Percentiles rank a stretch among this genome's conserved stretches.
These are phyloP conservation scores for Tetrapyrgos nigripes DNA, from an alignment of 1,284 basidiomycete species.

Conservation along the genomic window DNA sequence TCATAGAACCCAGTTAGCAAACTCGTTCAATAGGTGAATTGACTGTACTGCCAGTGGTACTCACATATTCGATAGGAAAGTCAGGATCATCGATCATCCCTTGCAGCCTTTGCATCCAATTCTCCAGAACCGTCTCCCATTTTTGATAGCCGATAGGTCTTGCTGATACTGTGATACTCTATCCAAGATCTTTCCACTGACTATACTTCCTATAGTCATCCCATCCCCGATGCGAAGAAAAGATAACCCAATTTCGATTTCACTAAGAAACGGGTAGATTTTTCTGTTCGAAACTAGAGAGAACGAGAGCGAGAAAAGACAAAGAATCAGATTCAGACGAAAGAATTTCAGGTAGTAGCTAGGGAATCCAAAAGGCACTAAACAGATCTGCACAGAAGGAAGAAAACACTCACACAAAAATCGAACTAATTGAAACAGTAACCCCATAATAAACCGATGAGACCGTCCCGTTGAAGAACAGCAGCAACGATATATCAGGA, in stretches of 20 bases:
- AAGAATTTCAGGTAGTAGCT: not conserved
- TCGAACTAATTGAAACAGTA: conserved; percentile 49
- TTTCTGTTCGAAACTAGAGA: conserved; percentile 9
- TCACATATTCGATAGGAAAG: conserved; percentile 62
- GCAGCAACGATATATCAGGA: conserved; percentile 65
- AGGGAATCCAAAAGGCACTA: not conserved
- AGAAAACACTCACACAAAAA: not conserved
- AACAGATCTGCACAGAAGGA: not conserved
- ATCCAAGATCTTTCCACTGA: conserved; percentile 62
- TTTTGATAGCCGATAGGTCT: conserved; percentile 31
- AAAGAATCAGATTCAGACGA: too few relatives aligned
- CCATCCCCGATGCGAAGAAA: conserved; percentile 66
- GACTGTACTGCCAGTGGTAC: not conserved
- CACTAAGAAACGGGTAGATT: conserved; percentile 64
- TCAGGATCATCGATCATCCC: conserved; percentile 38
- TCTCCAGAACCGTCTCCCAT: not conserved
- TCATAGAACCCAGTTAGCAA: too few relatives aligned
- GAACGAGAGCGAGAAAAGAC: too few relatives aligned
- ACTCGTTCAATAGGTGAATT: too few relatives aligned
- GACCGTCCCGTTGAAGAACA: conserved; percentile 63
- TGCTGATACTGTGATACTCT: conserved; percentile 47
- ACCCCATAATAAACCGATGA: conserved; percentile 73
- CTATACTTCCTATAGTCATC: conserved; percentile 47
- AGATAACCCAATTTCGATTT: conserved; percentile 73
- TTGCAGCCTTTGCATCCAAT: conserved; percentile 11